phyloP scores from a whole-genome alignment of 2,329 filamentous ascomycete genomes.

The Epichloe amarillans region DNA sequence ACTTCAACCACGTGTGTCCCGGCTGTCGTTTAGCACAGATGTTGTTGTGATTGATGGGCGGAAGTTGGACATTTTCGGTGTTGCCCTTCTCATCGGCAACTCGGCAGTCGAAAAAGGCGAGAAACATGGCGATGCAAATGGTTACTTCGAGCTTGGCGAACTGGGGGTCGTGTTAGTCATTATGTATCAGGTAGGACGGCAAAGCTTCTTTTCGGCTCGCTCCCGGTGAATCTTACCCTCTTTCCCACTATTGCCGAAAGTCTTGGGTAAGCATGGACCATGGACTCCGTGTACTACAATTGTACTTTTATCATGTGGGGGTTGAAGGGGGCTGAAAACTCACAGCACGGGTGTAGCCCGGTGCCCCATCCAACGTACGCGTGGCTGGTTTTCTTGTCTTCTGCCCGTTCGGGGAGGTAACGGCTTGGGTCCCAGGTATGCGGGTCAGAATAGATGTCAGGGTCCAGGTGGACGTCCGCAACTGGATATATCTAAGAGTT shows the following conservation, averaged over 20 bases:
- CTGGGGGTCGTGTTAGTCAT: conserved; percentile 5
- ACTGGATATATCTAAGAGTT: conserved; percentile 22
- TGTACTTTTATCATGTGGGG: not conserved
- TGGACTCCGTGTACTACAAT: not conserved
- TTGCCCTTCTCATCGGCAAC: conserved; percentile 28
- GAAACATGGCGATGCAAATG: conserved; percentile 34
- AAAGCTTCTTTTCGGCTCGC: too few species aligned
- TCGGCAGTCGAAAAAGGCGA: conserved; percentile 34
- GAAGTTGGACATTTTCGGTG: conserved; percentile 5
- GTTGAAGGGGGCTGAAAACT: conserved; percentile 4
- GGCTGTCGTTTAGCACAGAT: conserved; percentile 9
- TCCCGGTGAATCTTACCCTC: not conserved
- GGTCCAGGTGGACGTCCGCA: conserved; percentile 36
- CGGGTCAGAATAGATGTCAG: conserved; percentile 34
- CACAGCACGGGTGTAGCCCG: conserved; percentile 23
- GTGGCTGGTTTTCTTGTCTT: conserved; percentile 24
- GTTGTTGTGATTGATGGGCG: conserved; percentile 6
- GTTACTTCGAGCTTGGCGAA: conserved; percentile 42
- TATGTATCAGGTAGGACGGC: not conserved
- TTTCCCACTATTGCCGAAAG: conserved; percentile 3
- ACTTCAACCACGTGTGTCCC: conserved; percentile 6
- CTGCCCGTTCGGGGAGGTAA: conserved; percentile 31
- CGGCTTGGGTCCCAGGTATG: conserved; percentile 35
- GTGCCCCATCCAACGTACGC: conserved; percentile 23
- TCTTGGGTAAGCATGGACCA: not conserved